Conservation (phyloP, 129 eudicot genomes). For the Cynara cardunculus region DNA sequence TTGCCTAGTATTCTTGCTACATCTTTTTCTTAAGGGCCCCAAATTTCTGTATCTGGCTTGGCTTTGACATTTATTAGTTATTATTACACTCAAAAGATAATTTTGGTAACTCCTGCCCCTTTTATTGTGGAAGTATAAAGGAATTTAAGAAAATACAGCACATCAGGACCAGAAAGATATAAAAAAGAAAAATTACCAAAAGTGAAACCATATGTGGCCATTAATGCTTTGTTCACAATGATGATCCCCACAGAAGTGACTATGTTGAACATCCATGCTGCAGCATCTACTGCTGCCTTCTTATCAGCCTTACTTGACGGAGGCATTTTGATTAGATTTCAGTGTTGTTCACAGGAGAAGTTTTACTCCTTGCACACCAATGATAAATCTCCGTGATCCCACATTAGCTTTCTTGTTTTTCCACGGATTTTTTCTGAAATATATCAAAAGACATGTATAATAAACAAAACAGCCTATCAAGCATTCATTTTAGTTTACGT, state of each 20-base stretch:
- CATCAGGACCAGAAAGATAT: not conserved
- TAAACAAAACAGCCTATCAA: constrained; percentile 1
- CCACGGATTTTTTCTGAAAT: constrained; percentile 19
- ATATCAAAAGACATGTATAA: not conserved
- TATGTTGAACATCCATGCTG: constrained; percentile 90
- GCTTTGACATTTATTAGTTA: not conserved
- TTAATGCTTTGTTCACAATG: constrained; percentile 86
- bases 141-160: not conserved
- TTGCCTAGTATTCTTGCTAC: not conserved
- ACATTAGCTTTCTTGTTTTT: constrained; percentile 28
- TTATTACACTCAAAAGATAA: not conserved
- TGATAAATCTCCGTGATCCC: constrained; percentile 1
- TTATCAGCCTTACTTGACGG: constrained; percentile 72
- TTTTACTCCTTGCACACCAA: constrained; percentile 33
- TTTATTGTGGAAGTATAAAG: not conserved
- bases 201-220: constrained; percentile 83
- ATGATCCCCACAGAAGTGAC: constrained; percentile 91
- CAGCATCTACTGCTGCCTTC: constrained; percentile 78
- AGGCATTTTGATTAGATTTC: constrained; percentile 38
- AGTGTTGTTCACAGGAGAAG: constrained; percentile 21
- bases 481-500: not conserved
- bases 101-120: not conserved
- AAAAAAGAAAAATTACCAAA: constrained; percentile 42
- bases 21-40: not conserved
- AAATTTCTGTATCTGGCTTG: not conserved